Conservation (phyloP, 768 basidiomycete species). For the Grammothele lineata region DNA sequence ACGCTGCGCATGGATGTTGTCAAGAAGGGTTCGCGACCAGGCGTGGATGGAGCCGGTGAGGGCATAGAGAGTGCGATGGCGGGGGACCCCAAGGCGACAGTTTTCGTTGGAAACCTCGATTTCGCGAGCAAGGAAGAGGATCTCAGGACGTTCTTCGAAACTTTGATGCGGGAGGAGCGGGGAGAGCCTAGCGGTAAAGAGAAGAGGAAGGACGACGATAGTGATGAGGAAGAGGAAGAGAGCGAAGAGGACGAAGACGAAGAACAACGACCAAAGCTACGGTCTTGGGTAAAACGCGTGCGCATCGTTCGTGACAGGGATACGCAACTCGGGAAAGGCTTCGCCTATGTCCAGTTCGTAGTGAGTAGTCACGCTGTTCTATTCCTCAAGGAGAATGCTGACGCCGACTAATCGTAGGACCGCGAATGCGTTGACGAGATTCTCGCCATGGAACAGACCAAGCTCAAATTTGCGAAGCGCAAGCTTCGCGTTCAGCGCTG, state of each 20-base stretch:
- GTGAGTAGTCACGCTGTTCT: conserved; percentile 41
- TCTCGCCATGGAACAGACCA: conserved; percentile 69
- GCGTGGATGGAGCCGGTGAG: conserved; percentile 21
- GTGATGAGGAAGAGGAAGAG: conserved; percentile 24
- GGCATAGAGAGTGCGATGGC: conserved; percentile 20
- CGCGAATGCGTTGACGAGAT: conserved; percentile 90
- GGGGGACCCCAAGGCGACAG: conserved; percentile 71
- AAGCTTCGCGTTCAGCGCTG: conserved; percentile 89
- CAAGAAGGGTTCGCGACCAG: conserved; percentile 29
- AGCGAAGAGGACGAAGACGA: conserved; percentile 10
- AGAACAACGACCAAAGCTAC: conserved; percentile 24
- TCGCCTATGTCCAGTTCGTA: conserved; percentile 85
- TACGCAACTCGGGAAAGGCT: conserved; percentile 93
- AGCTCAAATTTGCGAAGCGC: conserved; percentile 90
- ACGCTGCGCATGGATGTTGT: conserved; percentile 78
- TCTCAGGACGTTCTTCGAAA: conserved; percentile 82
- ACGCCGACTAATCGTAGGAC: conserved; percentile 48
- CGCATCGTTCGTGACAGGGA: conserved; percentile 86
- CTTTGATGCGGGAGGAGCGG: conserved; percentile 62
- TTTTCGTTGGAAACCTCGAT: conserved; percentile 93
- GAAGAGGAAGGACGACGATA: conserved; percentile 24
- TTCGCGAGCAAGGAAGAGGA: conserved; percentile 92
- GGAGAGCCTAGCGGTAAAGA: conserved; percentile 46
- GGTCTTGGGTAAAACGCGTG: conserved; percentile 76
- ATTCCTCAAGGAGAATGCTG: neutral